Conservation (phyloP, 2,329 filamentous ascomycete genomes). For the Venturia nashicola region DNA sequence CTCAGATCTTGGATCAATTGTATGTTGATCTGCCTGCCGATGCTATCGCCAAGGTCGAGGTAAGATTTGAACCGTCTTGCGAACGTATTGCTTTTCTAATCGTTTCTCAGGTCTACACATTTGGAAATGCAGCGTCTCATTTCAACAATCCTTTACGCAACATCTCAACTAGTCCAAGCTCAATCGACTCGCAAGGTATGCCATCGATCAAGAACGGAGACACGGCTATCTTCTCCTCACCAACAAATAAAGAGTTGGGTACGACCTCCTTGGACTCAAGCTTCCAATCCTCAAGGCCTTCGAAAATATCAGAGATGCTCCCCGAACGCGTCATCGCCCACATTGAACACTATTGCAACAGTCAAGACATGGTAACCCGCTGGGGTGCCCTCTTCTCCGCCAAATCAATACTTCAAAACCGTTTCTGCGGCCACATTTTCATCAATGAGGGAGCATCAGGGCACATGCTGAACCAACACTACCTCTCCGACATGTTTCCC, state of each 20-base stretch:
- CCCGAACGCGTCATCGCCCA: conserved; percentile 43
- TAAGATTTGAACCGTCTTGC: conserved; percentile 38
- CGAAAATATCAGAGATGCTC: background rate
- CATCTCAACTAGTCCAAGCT: background rate
- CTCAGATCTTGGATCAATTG: conserved; percentile 59
- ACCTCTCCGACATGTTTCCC: conserved; percentile 50
- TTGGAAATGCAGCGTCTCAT: conserved; percentile 67
- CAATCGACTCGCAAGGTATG: conserved; percentile 2
- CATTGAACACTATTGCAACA: conserved; percentile 72
- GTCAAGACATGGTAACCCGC: conserved; percentile 60
- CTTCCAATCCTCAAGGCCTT: background rate
- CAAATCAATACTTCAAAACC: conserved; percentile 31
- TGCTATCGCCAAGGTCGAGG: conserved; percentile 2
- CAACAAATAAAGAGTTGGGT: background rate
- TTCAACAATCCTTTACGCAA: conserved; percentile 64
- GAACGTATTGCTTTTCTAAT: conserved; percentile 34
- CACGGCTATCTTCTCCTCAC: background rate
- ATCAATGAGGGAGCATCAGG: conserved; percentile 23
- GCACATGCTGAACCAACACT: conserved; percentile 41
- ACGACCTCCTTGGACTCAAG: background rate
- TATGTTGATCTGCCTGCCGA: conserved; percentile 9
- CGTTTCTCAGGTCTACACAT: conserved; percentile 53
- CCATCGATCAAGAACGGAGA: background rate
- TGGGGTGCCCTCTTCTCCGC: conserved; percentile 61
- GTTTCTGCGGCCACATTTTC: conserved; percentile 38